phyloP scores from a whole-genome alignment of 2,329 filamentous ascomycete genomes.

The Fusarium sp. region DNA sequence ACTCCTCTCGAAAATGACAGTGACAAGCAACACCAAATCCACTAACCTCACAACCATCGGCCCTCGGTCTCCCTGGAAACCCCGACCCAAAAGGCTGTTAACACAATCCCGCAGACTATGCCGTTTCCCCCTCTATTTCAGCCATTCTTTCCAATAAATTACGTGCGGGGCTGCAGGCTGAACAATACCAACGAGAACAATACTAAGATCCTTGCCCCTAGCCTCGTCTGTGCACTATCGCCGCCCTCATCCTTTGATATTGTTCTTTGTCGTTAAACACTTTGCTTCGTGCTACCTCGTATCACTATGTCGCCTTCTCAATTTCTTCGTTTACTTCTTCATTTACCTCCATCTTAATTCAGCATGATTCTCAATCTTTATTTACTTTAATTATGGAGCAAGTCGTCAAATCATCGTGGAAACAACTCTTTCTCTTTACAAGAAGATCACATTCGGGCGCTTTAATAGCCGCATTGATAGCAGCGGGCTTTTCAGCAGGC shows the following conservation, averaged over 20 bases:
- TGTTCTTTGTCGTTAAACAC: slow-evolving; percentile 44
- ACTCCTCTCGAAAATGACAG: not conserved
- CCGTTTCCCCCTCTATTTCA: not conserved
- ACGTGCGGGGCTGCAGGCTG: slow-evolving; percentile 7
- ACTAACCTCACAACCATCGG: slow-evolving; percentile 5
- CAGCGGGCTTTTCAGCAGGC: slow-evolving; percentile 71
- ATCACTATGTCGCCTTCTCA: slow-evolving; percentile 6
- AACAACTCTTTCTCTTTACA: slow-evolving; percentile 78
- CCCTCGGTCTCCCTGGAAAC: not conserved
- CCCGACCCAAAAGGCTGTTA: slow-evolving; percentile 2
- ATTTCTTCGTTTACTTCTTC: not conserved
- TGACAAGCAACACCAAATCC: slow-evolving; percentile 8
- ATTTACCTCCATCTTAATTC: not conserved
- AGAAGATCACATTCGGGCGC: slow-evolving; percentile 68
- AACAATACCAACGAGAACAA: slow-evolving; percentile 43
- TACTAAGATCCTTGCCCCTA: slow-evolving; percentile 22
- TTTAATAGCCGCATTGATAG: slow-evolving; percentile 66
- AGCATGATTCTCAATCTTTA: not conserved
- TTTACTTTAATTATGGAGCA: slow-evolving; percentile 32
- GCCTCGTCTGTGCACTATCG: slow-evolving; percentile 36
- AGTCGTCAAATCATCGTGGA: slow-evolving; percentile 51
- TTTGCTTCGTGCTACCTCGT: not conserved
- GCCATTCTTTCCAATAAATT: not conserved
- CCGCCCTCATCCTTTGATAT: slow-evolving; percentile 24
- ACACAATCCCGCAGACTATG: not conserved